phyloP scores from a whole-genome alignment of 192 early-diverging fungal species.

The Coemansia sp. region DNA sequence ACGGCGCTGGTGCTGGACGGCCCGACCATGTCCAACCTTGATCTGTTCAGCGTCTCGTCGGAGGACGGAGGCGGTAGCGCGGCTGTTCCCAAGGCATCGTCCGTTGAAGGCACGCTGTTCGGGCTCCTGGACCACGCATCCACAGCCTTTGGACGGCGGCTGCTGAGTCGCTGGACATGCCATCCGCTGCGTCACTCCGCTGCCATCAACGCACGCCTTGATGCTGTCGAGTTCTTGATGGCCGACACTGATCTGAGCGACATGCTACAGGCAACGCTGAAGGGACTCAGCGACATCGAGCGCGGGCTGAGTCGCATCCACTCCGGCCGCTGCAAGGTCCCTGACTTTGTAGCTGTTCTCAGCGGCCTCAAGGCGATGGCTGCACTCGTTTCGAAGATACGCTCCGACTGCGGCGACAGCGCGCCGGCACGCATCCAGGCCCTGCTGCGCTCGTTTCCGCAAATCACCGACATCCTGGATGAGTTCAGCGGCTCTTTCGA shows the following conservation, averaged over 20 bases:
- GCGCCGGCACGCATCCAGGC: slow-evolving; percentile 28
- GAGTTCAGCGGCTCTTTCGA: slow-evolving; percentile 81
- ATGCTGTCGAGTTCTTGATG: slow-evolving; percentile 84
- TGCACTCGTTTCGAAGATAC: slow-evolving; percentile 15
- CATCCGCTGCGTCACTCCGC: slow-evolving; percentile 73
- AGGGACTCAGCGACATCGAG: slow-evolving; percentile 81
- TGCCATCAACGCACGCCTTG: slow-evolving; percentile 81
- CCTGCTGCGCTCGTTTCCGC: slow-evolving; percentile 55
- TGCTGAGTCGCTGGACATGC: slow-evolving; percentile 81
- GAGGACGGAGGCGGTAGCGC: slow-evolving; percentile 56
- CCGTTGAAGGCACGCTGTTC: slow-evolving; percentile 75
- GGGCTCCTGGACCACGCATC: slow-evolving; percentile 80
- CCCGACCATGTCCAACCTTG: slow-evolving; percentile 88
- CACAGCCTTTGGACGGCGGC: slow-evolving; percentile 87
- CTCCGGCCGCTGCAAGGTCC: slow-evolving; percentile 77
- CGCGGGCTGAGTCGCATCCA: slow-evolving; percentile 89
- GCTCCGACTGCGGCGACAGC: background rate
- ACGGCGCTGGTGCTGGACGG: slow-evolving; percentile 87
- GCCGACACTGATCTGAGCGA: slow-evolving; percentile 55
- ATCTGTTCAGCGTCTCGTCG: slow-evolving; percentile 81
- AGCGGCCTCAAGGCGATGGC: slow-evolving; percentile 56
- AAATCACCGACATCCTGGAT: slow-evolving; percentile 61
- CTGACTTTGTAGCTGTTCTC: slow-evolving; percentile 78
- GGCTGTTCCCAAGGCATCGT: background rate
- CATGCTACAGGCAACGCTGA: slow-evolving; percentile 47